Conservation (phyloP, 2,329 filamentous ascomycete species). For the Chaetomium globosum region DNA sequence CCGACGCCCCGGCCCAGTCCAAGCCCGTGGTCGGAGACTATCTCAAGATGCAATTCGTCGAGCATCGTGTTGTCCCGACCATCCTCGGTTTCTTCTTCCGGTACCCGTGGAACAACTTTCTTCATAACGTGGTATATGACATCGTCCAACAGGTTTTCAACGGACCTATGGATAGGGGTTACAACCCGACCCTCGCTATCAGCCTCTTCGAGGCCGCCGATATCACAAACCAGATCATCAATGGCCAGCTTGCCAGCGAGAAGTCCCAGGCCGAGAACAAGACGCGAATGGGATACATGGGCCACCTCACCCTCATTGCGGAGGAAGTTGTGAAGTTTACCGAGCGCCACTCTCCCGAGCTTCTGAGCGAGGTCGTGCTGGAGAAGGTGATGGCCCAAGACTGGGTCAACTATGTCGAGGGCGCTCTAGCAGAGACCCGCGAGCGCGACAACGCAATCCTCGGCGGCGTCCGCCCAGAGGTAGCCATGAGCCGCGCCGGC, state of each 20-base stretch:
- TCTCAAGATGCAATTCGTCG: constrained; percentile 94
- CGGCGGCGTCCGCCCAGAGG: constrained; percentile 89
- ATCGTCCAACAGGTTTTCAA: constrained; percentile 99
- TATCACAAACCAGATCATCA: constrained; percentile 87
- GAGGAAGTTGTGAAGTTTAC: constrained; percentile 99
- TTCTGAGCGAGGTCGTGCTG: constrained; percentile 79
- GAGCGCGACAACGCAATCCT: constrained; percentile 98
- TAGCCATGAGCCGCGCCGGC: constrained; percentile 73
- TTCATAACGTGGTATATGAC: constrained; percentile 98
- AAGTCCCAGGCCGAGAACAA: constrained; percentile 79
- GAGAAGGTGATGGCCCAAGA: constrained; percentile 86
- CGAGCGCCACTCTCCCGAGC: constrained; percentile 85
- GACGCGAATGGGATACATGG: constrained; percentile 97
- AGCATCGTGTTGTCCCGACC: constrained; percentile 90
- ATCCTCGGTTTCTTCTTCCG: constrained; percentile 97
- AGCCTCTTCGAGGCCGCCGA: constrained; percentile 90
- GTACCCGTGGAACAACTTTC: constrained; percentile 99
- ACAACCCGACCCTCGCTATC: constrained; percentile 84
- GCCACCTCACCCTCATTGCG: constrained; percentile 92
- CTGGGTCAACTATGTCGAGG: constrained; percentile 95
- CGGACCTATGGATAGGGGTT: constrained; percentile 93
- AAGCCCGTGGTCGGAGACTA: constrained; percentile 83
- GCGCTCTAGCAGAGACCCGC: constrained; percentile 86
- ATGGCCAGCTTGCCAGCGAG: constrained; percentile 85
- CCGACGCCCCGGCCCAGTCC: constrained; percentile 42